Evolutionary conservation across 257 asterid species (phyloP).

Genomic region (Ehretia macrophylla): DNA sequence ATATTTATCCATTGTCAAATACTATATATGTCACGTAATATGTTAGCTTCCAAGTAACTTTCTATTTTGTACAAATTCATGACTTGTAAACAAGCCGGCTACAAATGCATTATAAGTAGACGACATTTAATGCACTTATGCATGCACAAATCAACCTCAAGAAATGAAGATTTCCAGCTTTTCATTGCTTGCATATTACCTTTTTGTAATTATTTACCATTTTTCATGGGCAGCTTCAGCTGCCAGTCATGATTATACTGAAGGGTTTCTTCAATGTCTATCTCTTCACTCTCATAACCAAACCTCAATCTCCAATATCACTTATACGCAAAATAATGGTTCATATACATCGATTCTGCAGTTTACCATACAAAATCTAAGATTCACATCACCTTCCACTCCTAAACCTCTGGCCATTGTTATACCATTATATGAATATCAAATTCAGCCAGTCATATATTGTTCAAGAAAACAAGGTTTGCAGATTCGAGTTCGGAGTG

Average conservation of each 20-base stretch:
- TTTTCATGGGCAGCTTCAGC: neutral
- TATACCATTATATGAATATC: slow-evolving; percentile 26
- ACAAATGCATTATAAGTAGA: neutral
- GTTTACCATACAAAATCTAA: neutral
- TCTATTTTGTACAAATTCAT: no score
- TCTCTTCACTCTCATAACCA: neutral
- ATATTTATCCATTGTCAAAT: no score
- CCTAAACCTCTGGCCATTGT: slow-evolving; percentile 23
- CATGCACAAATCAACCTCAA: no score
- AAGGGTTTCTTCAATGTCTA: slow-evolving; percentile 13
- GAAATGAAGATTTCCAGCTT: neutral
- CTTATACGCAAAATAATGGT: slow-evolving; percentile 6
- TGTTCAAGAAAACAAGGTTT: slow-evolving; percentile 28
- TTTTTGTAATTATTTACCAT: neutral
- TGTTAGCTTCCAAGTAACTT: no score
- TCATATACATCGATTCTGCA: slow-evolving; percentile 5
- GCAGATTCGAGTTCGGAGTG: slow-evolving; percentile 35
- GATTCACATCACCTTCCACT: neutral
- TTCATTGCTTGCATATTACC: neutral
- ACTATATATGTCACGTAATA: no score
- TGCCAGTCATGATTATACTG: neutral
- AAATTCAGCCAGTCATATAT: slow-evolving; percentile 25
- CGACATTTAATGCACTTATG: neutral
- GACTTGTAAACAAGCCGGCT: no score
- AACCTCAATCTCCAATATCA: neutral